Evolutionary conservation across 1,284 basidiomycete genomes (phyloP).

Genomic region (Leccinum subfulvum): DNA sequence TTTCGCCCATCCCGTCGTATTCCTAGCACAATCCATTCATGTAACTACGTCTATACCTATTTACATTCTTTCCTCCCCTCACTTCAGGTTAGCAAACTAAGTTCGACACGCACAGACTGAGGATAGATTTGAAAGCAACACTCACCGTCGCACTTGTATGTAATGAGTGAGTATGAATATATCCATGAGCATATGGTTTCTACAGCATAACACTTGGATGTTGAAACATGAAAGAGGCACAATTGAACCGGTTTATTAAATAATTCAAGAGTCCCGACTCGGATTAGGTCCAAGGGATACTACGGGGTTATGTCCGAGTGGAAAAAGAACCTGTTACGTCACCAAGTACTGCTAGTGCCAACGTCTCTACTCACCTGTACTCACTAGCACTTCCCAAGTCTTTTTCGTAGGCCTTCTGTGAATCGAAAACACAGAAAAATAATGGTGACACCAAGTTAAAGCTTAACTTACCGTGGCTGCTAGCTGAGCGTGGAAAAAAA

Average conservation of each 20-base stretch:
- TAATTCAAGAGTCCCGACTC: background rate
- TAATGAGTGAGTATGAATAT: constrained; percentile 29
- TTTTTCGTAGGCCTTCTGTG: background rate
- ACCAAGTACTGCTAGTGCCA: too few relatives aligned
- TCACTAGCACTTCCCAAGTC: too few relatives aligned
- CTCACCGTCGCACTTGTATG: constrained; percentile 71
- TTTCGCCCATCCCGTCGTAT: too few relatives aligned
- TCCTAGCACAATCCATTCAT: too few relatives aligned
- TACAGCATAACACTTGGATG: background rate
- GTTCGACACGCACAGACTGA: constrained; percentile 3
- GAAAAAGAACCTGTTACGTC: too few relatives aligned
- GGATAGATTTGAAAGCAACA: background rate
- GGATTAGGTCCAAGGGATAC: background rate
- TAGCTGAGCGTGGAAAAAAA: background rate
- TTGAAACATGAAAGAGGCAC: background rate
- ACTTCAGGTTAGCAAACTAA: too few relatives aligned
- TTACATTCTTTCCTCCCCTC: too few relatives aligned
- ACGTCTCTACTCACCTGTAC: too few relatives aligned
- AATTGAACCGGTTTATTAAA: background rate
- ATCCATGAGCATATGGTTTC: background rate
- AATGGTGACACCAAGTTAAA: too few relatives aligned
- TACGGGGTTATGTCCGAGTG: too few relatives aligned
- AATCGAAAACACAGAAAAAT: background rate
- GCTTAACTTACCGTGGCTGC: too few relatives aligned
- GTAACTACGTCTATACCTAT: too few relatives aligned